Base-by-base conservation (phyloP, 2,329 filamentous ascomycete genomes). In the Colletotrichum musae region DNA sequence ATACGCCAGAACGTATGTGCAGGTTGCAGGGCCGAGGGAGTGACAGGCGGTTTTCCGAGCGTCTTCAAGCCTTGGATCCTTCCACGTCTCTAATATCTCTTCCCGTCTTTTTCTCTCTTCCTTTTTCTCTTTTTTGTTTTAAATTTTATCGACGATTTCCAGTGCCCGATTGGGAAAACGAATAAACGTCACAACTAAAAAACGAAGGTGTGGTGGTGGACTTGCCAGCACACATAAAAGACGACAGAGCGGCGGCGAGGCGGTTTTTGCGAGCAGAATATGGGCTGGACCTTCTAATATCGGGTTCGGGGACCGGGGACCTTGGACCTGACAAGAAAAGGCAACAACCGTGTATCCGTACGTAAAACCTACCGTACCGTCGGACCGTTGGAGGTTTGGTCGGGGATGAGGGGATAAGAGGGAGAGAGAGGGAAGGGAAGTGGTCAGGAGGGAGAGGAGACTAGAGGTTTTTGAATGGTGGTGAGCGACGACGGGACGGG, bases 381-480 rank as follows among this genome's bases (percentile, higher is more conserved):
- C 64, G 45, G 57, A 70, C 68, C 68, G 64, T 62, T 62, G 57
- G 2, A 53, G 58, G 47, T 63, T 52, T 68, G 68, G 68, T 70
- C 68, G 76, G 73, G 74, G 73, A 73, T 76, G 78, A 76, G 74
- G 74, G 75, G 73, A 73, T 73, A 73, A 75, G 72, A 73, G 68
- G 70, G 75, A 73, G 74, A 71, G 67, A 72, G 71, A 41, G 64
- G 64, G 53, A 70, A 36, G 41, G 58, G 64, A 68, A 68, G 58
- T 45, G 26, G 58, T 68, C 5, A 24, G 68, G 50, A 70, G 47
- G 52, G 62, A 53, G 68, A 71, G 71, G 73, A 74, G 72, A 74
- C 75, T 74, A 75, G 76, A 74, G 79, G 76, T 76, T 82, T 82
- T 82, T 82, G 75, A 82, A 82, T 81, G 78, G 72, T 73, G 63